Evolutionary conservation across 495 filamentous ascomycete species (phyloP).

Genomic region (Aspergillus bertholletiae): DNA sequence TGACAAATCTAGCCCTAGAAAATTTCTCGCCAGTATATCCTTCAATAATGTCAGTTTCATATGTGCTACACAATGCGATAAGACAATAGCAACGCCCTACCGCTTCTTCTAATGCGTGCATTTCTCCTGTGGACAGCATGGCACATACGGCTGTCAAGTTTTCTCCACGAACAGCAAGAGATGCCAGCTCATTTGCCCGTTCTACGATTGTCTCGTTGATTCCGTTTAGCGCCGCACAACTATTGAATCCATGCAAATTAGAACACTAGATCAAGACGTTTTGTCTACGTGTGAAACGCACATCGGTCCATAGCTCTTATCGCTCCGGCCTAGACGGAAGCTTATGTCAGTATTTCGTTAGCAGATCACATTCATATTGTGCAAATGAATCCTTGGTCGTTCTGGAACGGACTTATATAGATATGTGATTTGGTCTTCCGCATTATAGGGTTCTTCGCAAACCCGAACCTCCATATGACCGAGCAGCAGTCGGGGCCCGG

Average conservation of each 20-base stretch:
- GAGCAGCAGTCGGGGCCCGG: constrained; percentile 59
- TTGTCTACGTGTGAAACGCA: constrained; percentile 21
- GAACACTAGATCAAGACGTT: background rate
- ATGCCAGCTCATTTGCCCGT: constrained; percentile 72
- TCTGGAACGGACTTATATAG: constrained; percentile 64
- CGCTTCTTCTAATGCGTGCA: constrained; percentile 58
- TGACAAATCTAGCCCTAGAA: constrained; percentile 29
- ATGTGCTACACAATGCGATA: background rate
- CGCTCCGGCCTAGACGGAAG: constrained; percentile 63
- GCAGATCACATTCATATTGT: background rate
- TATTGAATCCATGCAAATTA: constrained; percentile 14
- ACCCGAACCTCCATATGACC: constrained; percentile 87
- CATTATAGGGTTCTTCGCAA: constrained; percentile 53
- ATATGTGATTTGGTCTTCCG: constrained; percentile 79
- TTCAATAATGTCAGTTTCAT: constrained; percentile 10
- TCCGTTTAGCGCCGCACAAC: constrained; percentile 81
- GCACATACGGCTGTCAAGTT: constrained; percentile 71
- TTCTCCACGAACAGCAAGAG: constrained; percentile 66
- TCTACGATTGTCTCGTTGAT: constrained; percentile 67
- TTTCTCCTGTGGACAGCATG: constrained; percentile 56
- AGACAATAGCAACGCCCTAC: constrained; percentile 26
- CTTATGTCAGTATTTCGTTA: constrained; percentile 15
- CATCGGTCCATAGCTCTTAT: constrained; percentile 78
- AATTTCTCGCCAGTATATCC: constrained; percentile 33
- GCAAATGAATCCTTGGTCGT: background rate